These are phyloP conservation scores for Sphagnum magellanicum DNA, from an alignment of 228 moss, liverwort and hornwort genomes.

Conservation along the genomic window DNA sequence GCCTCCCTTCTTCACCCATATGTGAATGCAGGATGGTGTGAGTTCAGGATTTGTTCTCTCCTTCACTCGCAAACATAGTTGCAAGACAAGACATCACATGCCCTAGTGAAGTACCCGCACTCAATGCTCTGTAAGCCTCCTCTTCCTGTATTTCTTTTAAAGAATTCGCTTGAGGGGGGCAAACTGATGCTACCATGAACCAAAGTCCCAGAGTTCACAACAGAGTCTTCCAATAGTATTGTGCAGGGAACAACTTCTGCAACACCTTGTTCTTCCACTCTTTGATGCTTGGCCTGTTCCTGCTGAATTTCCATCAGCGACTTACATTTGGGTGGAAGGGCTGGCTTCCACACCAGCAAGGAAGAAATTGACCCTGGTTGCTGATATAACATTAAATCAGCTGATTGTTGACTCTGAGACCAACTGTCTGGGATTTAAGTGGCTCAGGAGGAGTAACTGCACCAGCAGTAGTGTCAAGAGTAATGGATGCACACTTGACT, in stretches of 20 bases:
- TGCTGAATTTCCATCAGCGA: slow-evolving; percentile 67
- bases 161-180: slow-evolving; percentile 55
- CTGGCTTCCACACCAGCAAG: slow-evolving; percentile 64
- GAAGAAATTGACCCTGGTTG: slow-evolving; percentile 14
- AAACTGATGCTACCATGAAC: slow-evolving; percentile 53
- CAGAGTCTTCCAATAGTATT: slow-evolving; percentile 15
- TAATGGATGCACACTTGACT: slow-evolving; percentile 34
- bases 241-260: slow-evolving; percentile 36
- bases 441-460: slow-evolving; percentile 27
- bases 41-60: slow-evolving; percentile 24
- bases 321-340: slow-evolving; percentile 46
- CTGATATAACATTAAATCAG: slow-evolving; percentile 15
- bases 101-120: slow-evolving; percentile 21
- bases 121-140: slow-evolving; percentile 49
- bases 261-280: slow-evolving; percentile 39
- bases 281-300: slow-evolving; percentile 64
- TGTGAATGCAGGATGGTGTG: slow-evolving; percentile 5
- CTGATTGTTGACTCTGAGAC: slow-evolving; percentile 45
- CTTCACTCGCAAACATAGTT: slow-evolving; percentile 34
- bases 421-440: slow-evolving; percentile 15
- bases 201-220: slow-evolving; percentile 39
- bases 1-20: slow-evolving; percentile 36
- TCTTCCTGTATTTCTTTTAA: slow-evolving; percentile 95
- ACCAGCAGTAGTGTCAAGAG: slow-evolving; percentile 31
- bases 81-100: slow-evolving; percentile 25